Evolutionary conservation across 2,329 filamentous ascomycete species (phyloP).

Genomic region (Bertia moriformis): DNA sequence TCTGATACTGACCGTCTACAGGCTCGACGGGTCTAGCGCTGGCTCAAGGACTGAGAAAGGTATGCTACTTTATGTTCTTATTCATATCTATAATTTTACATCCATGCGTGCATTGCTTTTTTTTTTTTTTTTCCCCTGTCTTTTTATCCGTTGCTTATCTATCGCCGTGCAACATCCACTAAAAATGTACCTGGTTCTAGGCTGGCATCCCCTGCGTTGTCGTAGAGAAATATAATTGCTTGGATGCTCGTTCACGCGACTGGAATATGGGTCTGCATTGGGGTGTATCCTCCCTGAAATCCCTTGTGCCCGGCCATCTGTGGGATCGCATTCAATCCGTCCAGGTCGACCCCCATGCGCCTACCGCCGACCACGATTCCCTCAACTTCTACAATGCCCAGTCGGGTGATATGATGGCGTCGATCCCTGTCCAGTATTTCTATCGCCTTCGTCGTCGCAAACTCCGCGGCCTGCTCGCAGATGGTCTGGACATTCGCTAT

Average conservation of each 20-base stretch:
- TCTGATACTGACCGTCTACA: neutral
- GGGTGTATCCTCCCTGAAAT: neutral
- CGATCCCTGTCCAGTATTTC: slow-evolving; percentile 19
- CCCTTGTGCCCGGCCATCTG: slow-evolving; percentile 2
- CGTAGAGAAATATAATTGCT: neutral
- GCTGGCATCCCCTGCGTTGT: neutral
- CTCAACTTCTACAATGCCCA: slow-evolving; percentile 24
- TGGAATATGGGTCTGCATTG: slow-evolving; percentile 1
- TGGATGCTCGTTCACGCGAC: neutral
- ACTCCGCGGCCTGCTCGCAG: slow-evolving; percentile 14
- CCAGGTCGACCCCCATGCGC: slow-evolving; percentile 24
- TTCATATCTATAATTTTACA: neutral
- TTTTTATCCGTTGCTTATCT: too few species aligned
- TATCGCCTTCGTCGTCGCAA: slow-evolving; percentile 20
- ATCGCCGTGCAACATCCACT: too few species aligned
- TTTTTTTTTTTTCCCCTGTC: too few species aligned
- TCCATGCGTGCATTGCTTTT: too few species aligned
- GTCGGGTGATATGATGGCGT: slow-evolving; percentile 19
- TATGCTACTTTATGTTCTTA: neutral
- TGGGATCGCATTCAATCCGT: slow-evolving; percentile 13
- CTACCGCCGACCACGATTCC: slow-evolving; percentile 19
- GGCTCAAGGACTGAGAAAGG: neutral
- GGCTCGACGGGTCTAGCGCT: neutral
- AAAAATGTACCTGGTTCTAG: neutral
- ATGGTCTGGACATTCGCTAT: slow-evolving; percentile 14